Evolutionary conservation across 371 early-diverging fungal species (phyloP), one percentile per base, ranked within the genome.

Genomic region (Rhizopus stolonifer): DNA sequence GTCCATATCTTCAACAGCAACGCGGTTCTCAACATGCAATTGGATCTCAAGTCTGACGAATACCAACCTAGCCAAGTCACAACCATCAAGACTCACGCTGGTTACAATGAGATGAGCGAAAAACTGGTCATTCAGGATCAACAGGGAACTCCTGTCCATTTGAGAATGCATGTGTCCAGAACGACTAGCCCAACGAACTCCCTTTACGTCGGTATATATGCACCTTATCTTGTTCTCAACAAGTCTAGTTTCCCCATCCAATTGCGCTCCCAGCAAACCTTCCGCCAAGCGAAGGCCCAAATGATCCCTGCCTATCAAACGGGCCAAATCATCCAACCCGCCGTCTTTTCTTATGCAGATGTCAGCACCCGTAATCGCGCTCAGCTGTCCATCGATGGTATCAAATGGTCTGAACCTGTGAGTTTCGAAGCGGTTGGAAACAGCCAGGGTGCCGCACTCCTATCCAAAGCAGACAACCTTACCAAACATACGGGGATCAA

Each of bases 401-500:
- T 87, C 0, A 88, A 88, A 17, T 91, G 88, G 90, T 90, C 90
- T 58, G 69, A 77, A 59, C 86, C 87, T 1, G 60, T 92, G 45
- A 90, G 89, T 61, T 90, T 94, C 45, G 94, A 94, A 59, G 90
- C 90, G 0, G 85, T 92, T 19, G 94, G 94, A 5, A 86, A 85
- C 33, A 64, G 75, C 0, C 80, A 80, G 46, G 89, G 86, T 22
- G 72, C 89, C 0, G 60, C 65, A 4, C 60, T 90, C 10, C 71
- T 83, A 3, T 40, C 59, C 1, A 57, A 65, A 17, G 23, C 55
- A 23, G 61, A 67, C 23, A 34, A 49, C 19, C 48, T 49, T 32
- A 72, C 79, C n/a, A 64, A 79, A 8, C 86, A 85, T 42, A 54
- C 89, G 4, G 94, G 92, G 8, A 79, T 89, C 7, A 72, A 69